Base-by-base conservation (phyloP, 176 grass and related monocot genomes). In the Secale cereale region DNA sequence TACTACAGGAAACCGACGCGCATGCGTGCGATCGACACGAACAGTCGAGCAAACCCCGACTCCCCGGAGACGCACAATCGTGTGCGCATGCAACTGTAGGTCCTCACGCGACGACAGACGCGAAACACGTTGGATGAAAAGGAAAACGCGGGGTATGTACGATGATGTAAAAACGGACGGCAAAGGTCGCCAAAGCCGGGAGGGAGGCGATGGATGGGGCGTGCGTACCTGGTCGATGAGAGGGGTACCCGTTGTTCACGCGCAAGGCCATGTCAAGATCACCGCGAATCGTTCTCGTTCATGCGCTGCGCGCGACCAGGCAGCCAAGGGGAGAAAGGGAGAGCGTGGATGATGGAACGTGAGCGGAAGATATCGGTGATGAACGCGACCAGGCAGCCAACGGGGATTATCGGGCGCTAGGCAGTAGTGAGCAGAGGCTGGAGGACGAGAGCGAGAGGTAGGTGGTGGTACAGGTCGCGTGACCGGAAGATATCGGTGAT, bases 401-500 rank as follows among this genome's bases (percentile, higher is more conserved):
- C n/a, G 46, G 46, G 10, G 11, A 45, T 2, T 31, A 31, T 31
- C 3, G 30, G 30, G 30, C 30, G 30, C 30, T 3, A 37, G 36
- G 36, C 36, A 37, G 15, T 16, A 50, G 46, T 15, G 46, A 48
- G 45, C 4, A 48, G 45, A 48, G 14, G 45, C 45, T 4, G 45
- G 46, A 50, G 46, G 46, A 50, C 5, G 46, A 50, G 6, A 50
- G 46, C 36, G 19, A 50, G 23, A 46, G 28, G 68, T 8, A 13
- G 22, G 59, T 80, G 78, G 71, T 71, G 78, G 78, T 83, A 67
- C 78, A 52, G 15, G 17, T 20, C 27, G 35, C n/a, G 25, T 81
- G 69, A 56, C 78, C 56, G 50, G 64, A 73, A 86, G 64, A 86
- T 83, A 86, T 78, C 74, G 79, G 10, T 90, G 88, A 86, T 82